Evolutionary conservation across 2,329 filamentous ascomycete genomes (phyloP), one percentile per base, ranked within the genome.

Genomic region (Paecilomyces dactylethromorphus): DNA sequence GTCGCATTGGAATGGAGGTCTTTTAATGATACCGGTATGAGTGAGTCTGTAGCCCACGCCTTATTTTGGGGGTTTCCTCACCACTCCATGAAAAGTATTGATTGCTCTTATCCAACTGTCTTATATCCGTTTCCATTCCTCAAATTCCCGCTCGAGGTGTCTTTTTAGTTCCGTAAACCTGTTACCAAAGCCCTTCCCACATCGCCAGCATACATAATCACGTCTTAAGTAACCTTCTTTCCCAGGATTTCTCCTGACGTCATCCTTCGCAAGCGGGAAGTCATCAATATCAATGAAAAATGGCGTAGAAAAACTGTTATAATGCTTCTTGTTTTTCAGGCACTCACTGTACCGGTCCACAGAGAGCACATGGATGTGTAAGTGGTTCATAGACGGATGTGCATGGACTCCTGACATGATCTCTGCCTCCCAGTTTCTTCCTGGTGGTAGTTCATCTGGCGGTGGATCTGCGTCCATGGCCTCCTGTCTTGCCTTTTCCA

Each of bases 341-440:
- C 81, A 82, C 11, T 84, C 81, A 39, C 88, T 91, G 66, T 85
- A 81, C 81, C 90, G 88, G 71, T 99, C 94, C 18, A 85, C 80
- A 45, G 89, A 91, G 59, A 97, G 76, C 31, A 97, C 85, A 73
- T 99, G 94, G 3, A 97, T 81, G 74, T 99, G 94, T 57, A 97
- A 71, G 72, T 97, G 91, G 63, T 84, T 87, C 94, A 99, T 97
- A 58, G 88, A 92, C 2, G 94, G 94, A 65, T 88, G 85, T 2
- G 91, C 89, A 76, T 99, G 94, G 7, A 96, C 83, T 13, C 94
- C 94, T 21, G 87, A 83, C 55, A 84, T 83, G 54, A 97, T 82
- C 26, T 94, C 91, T 12, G 78, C 77, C 49, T 79, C 75, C 90
- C 92, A 97, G 75, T 97, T 87, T 24, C 93, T 82, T 0, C 92